phyloP scores from a whole-genome alignment of 768 basidiomycete species.

The Amanita exitialis region DNA sequence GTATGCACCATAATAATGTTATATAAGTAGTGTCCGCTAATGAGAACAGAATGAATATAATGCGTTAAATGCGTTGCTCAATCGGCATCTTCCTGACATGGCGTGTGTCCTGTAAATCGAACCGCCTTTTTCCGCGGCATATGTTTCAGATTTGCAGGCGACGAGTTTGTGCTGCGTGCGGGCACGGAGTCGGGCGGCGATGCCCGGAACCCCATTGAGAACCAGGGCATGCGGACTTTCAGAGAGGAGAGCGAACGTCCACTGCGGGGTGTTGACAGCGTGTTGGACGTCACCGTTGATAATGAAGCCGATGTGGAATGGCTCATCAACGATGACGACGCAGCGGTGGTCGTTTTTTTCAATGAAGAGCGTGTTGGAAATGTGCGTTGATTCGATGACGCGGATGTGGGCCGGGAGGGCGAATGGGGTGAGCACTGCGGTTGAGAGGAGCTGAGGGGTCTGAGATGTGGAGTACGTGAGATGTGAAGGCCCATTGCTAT shows the following conservation, averaged over 20 bases:
- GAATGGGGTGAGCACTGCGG: constrained; percentile 12
- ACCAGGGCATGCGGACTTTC: constrained; percentile 41
- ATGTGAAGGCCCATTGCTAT: constrained; percentile 76
- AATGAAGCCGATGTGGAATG: constrained; percentile 35
- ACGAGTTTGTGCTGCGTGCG: constrained; percentile 24
- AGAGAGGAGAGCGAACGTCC: constrained; percentile 24
- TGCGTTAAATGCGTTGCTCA: background rate
- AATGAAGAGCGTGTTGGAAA: constrained; percentile 57
- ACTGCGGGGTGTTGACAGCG: constrained; percentile 19
- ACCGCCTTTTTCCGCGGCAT: constrained; percentile 42
- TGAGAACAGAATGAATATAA: background rate
- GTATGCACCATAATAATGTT: background rate
- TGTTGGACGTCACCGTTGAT: constrained; percentile 35
- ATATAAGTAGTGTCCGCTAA: background rate
- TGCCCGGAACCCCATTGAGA: constrained; percentile 34
- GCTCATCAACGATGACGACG: constrained; percentile 28
- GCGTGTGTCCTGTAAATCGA: constrained; percentile 42
- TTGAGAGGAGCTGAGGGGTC: constrained; percentile 25
- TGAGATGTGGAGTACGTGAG: constrained; percentile 66
- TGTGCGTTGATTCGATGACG: constrained; percentile 32
- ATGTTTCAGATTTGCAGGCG: constrained; percentile 22
- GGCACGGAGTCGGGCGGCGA: constrained; percentile 16
- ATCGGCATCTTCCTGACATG: background rate
- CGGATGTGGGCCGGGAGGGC: constrained; percentile 10
- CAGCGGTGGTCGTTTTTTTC: constrained; percentile 37